Evolutionary conservation across 495 filamentous ascomycete genomes (phyloP).

Genomic region (Podospora tetraspora): DNA sequence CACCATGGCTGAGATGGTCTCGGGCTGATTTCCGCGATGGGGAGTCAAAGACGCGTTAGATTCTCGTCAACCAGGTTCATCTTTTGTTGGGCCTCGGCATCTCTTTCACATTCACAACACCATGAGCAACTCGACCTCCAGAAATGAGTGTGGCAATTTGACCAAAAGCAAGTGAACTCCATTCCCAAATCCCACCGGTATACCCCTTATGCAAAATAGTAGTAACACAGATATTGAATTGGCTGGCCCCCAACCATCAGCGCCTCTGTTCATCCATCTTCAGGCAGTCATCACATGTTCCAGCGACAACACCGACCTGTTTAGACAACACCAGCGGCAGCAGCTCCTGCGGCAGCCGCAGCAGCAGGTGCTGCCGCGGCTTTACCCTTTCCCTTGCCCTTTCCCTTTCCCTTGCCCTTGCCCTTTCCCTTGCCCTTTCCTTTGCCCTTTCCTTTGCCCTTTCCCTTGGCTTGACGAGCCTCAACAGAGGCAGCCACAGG

Average conservation of each 20-base stretch:
- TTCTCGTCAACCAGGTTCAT: not conserved
- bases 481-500: not conserved
- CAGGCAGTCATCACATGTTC: not conserved
- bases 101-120: too few relatives aligned
- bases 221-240: not conserved
- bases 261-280: not conserved
- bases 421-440: conserved; percentile 1
- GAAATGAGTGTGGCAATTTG: not conserved
- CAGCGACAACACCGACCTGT: not conserved
- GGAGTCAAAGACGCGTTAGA: not conserved
- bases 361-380: not conserved
- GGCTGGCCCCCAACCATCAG: not conserved
- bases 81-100: not conserved
- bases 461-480: conserved; percentile 6
- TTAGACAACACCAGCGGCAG: not conserved
- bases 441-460: conserved; percentile 1
- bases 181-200: not conserved
- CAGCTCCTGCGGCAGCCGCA: not conserved
- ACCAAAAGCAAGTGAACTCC: not conserved
- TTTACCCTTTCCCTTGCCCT: conserved; percentile 2
- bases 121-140: too few relatives aligned
- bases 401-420: not conserved
- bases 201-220: not conserved
- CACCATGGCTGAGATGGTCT: not conserved
- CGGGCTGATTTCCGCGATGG: not conserved